Evolutionary conservation across 2,329 filamentous ascomycete species (phyloP).

Genomic region (Trichoderma lentiforme): DNA sequence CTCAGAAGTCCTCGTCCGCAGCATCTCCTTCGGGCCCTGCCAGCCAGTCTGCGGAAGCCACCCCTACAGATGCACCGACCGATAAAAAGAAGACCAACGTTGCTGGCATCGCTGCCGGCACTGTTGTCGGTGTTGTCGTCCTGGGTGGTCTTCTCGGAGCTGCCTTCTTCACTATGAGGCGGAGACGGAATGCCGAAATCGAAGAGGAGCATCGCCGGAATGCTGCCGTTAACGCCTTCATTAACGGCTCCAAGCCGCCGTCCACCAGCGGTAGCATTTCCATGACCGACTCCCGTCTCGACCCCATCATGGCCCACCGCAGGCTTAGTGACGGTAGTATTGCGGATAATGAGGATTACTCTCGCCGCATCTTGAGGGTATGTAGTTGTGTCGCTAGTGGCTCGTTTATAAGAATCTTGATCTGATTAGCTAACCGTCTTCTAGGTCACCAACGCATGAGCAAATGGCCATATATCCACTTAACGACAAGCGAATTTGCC

Average conservation of each 20-base stretch:
- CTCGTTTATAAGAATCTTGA: neutral
- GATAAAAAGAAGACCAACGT: slow-evolving; percentile 57
- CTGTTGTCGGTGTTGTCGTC: slow-evolving; percentile 77
- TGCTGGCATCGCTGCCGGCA: slow-evolving; percentile 82
- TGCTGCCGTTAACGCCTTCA: slow-evolving; percentile 74
- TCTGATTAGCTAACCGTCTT: slow-evolving; percentile 20
- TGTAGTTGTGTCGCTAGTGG: slow-evolving; percentile 29
- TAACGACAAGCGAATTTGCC: slow-evolving; percentile 20
- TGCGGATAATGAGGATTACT: slow-evolving; percentile 96
- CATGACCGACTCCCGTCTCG: slow-evolving; percentile 78
- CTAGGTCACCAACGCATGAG: slow-evolving; percentile 61
- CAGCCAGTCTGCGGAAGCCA: slow-evolving; percentile 23
- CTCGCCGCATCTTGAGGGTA: slow-evolving; percentile 91
- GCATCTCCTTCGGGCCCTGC: slow-evolving; percentile 23
- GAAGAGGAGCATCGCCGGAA: slow-evolving; percentile 84
- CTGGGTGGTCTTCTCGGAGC: slow-evolving; percentile 64
- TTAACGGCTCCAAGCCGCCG: slow-evolving; percentile 61
- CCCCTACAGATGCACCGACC: slow-evolving; percentile 22
- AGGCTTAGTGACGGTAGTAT: slow-evolving; percentile 93
- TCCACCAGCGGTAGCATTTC: slow-evolving; percentile 63
- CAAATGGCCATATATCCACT: slow-evolving; percentile 29
- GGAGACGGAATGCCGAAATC: slow-evolving; percentile 70
- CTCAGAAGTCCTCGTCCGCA: neutral
- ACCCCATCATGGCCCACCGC: slow-evolving; percentile 79
- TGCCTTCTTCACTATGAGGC: slow-evolving; percentile 70